Base-by-base conservation (phyloP, 768 basidiomycete species). In the Naganishia kalamii region DNA sequence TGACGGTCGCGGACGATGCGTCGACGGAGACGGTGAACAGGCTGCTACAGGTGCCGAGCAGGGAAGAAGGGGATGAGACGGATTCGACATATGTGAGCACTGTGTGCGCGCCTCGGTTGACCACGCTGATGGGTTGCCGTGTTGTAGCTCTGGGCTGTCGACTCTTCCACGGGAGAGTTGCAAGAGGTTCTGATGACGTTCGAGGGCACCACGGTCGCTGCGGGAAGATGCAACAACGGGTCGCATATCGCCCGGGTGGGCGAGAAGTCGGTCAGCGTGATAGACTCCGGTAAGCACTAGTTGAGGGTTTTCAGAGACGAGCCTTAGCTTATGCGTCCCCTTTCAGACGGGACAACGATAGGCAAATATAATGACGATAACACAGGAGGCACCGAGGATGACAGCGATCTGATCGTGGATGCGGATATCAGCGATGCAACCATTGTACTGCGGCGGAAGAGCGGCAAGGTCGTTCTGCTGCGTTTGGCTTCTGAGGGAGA, bases 81-180 rank as follows among this genome's bases (percentile, higher is more conserved):
- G 54, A n/a, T 2, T 57, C 54, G 11, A 57, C 54, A 3, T 57
- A 57, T 35, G 54, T 57, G 19, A 13, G 54, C 21, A 21, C 6
- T 8, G 21, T 47, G 8, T 21, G 6, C 21, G 21, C 3, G 46
- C n/a, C 3, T 3, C 23, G 23, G 17, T 21, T 5, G 43, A 15
- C 43, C 17, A 44, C 43, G 23, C 46, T 47, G 21, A n/a, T 25
- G 10, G 40, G 19, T 41, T 48, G 6, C 29, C 12, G n/a, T 27
- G n/a, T 3, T 57, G 13, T 27, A 57, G 54, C 32, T 57, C n/a
- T 57, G 54, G 54, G 54, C 54, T 23, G 35, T 57, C 29, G 54
- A 57, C 13, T 25, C 54, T 23, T 35, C 15, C 12, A 10, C 54
- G 13, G 54, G 54, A 23, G 54, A 57, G 37, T 35, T 57, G 13